phyloP scores from a whole-genome alignment of 1,139 yeast species.

The Kodamaea arcana region DNA sequence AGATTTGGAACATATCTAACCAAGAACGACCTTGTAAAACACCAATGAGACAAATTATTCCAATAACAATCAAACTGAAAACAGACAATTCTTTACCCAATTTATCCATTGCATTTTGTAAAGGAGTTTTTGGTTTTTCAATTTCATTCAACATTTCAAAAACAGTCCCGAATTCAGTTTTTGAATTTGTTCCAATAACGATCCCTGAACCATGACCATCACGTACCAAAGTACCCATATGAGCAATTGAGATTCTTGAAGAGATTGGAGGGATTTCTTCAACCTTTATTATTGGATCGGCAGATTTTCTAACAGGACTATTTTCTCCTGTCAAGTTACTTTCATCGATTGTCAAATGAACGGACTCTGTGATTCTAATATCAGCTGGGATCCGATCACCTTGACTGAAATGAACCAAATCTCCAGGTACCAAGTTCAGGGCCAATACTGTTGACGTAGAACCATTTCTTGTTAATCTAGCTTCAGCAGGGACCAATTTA shows the following conservation, averaged over 20 bases:
- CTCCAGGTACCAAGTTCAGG: slow-evolving; percentile 87
- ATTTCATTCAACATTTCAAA: slow-evolving; percentile 92
- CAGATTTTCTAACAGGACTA: slow-evolving; percentile 67
- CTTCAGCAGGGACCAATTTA: slow-evolving; percentile 89
- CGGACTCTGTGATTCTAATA: slow-evolving; percentile 70
- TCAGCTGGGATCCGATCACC: slow-evolving; percentile 98
- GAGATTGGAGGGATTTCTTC: slow-evolving; percentile 45
- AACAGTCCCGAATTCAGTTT: slow-evolving; percentile 83
- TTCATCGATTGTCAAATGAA: slow-evolving; percentile 81
- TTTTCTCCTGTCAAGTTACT: slow-evolving; percentile 94
- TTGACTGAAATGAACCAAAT: slow-evolving; percentile 77
- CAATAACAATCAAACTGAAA: slow-evolving; percentile 80
- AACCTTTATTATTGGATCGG: slow-evolving; percentile 28
- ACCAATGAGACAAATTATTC: slow-evolving; percentile 81
- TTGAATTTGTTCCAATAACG: slow-evolving; percentile 84
- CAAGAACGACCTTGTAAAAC: slow-evolving; percentile 85
- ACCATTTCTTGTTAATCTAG: slow-evolving; percentile 81
- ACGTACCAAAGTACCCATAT: slow-evolving; percentile 93
- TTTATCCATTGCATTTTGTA: slow-evolving; percentile 91
- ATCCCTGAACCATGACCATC: slow-evolving; percentile 92
- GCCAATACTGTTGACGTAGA: slow-evolving; percentile 77
- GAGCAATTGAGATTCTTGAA: slow-evolving; percentile 74
- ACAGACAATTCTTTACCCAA: slow-evolving; percentile 84
- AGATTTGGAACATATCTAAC: slow-evolving; percentile 96
- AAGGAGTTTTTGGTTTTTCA: slow-evolving; percentile 93